Evolutionary conservation across 2,329 filamentous ascomycete species (phyloP).

Genomic region (Fusarium sp.): DNA sequence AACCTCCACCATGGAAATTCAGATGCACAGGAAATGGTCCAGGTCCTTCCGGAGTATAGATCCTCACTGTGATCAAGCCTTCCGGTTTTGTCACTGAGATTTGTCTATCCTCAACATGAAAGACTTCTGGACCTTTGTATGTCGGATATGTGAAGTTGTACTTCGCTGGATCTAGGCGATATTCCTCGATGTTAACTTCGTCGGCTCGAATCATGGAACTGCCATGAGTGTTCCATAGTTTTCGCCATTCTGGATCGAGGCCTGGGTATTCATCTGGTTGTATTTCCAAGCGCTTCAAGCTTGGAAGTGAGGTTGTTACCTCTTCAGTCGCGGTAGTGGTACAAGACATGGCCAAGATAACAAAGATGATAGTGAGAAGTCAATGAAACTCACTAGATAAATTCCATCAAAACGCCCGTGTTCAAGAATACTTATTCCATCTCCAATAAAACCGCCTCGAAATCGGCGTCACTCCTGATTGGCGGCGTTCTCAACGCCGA

Average conservation of each 20-base stretch:
- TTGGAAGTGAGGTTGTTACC: neutral
- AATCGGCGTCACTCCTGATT: neutral
- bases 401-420: too few species aligned
- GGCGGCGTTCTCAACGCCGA: conserved; percentile 4
- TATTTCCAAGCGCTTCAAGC: neutral
- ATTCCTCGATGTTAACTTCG: neutral
- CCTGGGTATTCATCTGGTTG: neutral
- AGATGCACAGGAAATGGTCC: neutral
- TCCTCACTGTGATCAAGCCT: neutral
- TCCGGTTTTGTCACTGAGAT: neutral
- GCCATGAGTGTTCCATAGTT: neutral
- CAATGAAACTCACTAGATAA: neutral
- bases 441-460: neutral
- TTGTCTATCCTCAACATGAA: neutral
- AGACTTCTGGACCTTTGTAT: neutral
- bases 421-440: neutral
- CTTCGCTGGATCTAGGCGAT: neutral
- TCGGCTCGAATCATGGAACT: conserved; percentile 1
- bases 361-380: accelerated
- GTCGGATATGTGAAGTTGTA: conserved; percentile 1
- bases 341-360: neutral
- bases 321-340: neutral
- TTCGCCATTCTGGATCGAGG: neutral
- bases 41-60: neutral
- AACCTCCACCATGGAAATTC: conserved; percentile 1